phyloP scores from a whole-genome alignment of 148 eudicot species.

The Polygonum maritimum region DNA sequence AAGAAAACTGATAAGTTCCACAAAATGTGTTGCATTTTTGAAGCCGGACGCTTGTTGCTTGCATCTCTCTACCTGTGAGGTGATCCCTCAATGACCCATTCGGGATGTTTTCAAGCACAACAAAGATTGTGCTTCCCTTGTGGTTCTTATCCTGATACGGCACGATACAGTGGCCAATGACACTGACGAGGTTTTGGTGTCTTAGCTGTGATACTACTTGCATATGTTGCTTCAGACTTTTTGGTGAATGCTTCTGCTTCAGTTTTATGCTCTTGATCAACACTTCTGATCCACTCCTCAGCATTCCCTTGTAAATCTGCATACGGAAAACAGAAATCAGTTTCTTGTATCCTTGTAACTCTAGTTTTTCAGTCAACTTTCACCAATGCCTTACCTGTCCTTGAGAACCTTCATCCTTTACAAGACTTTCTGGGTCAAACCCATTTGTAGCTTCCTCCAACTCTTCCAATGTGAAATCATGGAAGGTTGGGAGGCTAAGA shows the following conservation, averaged over 20 bases:
- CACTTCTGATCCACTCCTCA: constrained; percentile 58
- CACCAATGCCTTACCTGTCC: constrained; percentile 44
- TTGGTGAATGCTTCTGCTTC: constrained; percentile 69
- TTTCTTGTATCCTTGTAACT: not conserved
- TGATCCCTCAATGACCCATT: constrained; percentile 79
- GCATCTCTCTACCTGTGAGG: constrained; percentile 41
- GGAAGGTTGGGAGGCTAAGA: constrained; percentile 65
- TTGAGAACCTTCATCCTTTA: constrained; percentile 47
- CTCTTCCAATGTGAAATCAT: constrained; percentile 60
- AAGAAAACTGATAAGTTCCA: not conserved
- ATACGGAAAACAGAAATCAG: not conserved
- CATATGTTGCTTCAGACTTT: constrained; percentile 59
- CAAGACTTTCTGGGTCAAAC: constrained; percentile 56
- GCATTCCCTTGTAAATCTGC: constrained; percentile 71
- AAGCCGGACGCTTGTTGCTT: not conserved
- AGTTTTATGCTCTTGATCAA: constrained; percentile 58
- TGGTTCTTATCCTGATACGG: constrained; percentile 52
- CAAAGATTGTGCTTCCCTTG: constrained; percentile 47
- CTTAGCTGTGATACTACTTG: constrained; percentile 70
- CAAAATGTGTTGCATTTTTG: not conserved
- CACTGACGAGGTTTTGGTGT: constrained; percentile 71
- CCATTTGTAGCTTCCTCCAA: constrained; percentile 84
- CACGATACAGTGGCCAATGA: constrained; percentile 75
- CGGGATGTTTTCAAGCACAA: constrained; percentile 61
- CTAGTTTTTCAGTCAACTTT: not conserved